Evolutionary conservation across 2,329 filamentous ascomycete genomes (phyloP).

Genomic region (Stemphylium vesicarium): DNA sequence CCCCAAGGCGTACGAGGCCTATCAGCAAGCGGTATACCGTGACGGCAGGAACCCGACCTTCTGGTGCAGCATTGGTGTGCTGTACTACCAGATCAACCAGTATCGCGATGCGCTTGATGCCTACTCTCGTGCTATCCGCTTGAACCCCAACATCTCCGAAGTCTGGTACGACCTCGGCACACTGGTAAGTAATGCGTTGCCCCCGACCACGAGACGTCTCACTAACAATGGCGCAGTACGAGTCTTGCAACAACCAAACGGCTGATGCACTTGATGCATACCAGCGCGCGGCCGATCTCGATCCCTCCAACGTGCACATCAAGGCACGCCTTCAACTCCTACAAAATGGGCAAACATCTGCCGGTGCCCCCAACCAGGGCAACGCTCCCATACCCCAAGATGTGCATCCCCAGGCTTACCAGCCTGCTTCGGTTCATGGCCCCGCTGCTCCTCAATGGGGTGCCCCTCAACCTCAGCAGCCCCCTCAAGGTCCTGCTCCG

Average conservation of each 20-base stretch:
- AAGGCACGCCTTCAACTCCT: slow-evolving; percentile 91
- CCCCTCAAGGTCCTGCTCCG: slow-evolving; percentile 69
- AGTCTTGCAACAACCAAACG: slow-evolving; percentile 99
- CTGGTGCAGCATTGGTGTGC: slow-evolving; percentile 98
- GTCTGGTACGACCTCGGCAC: slow-evolving; percentile 99
- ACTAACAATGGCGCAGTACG: slow-evolving; percentile 68
- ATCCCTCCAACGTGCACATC: slow-evolving; percentile 92
- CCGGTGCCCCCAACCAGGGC: slow-evolving; percentile 72
- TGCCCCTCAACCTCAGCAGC: slow-evolving; percentile 70
- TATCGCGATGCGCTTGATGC: slow-evolving; percentile 97
- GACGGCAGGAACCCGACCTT: slow-evolving; percentile 98
- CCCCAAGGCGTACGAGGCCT: slow-evolving; percentile 96
- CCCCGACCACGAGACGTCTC: background rate
- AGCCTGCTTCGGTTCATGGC: slow-evolving; percentile 79
- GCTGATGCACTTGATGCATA: slow-evolving; percentile 96
- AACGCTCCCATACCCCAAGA: slow-evolving; percentile 90
- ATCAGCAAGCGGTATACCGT: slow-evolving; percentile 97
- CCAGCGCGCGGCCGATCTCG: slow-evolving; percentile 89
- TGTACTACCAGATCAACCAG: slow-evolving; percentile 99
- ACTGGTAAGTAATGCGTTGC: slow-evolving; percentile 67
- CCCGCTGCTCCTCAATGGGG: slow-evolving; percentile 91
- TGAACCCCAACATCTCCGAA: slow-evolving; percentile 98
- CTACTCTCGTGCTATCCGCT: slow-evolving; percentile 92
- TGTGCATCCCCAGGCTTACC: slow-evolving; percentile 93
- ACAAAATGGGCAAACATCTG: slow-evolving; percentile 75